Conservation (phyloP, 495 filamentous ascomycete species). For the Lepidopterella palustris region DNA sequence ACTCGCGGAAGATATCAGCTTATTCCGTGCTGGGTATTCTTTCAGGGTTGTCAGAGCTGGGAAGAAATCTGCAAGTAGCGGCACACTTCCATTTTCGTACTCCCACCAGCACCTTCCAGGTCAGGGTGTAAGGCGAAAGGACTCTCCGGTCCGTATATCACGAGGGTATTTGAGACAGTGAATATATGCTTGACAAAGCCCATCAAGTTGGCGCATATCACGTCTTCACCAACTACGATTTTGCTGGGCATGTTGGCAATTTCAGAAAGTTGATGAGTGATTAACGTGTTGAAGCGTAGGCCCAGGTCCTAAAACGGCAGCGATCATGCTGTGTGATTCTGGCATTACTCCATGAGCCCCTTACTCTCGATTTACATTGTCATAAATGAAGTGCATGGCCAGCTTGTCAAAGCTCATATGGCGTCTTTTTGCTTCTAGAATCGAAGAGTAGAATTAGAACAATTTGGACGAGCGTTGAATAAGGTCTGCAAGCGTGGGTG, state of each 20-base stretch:
- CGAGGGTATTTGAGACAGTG: neutral
- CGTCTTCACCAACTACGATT: neutral
- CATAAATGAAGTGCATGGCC: conserved; percentile 9
- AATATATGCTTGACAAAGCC: conserved; percentile 2
- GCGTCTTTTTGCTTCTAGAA: conserved; percentile 3
- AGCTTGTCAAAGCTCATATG: conserved; percentile 19
- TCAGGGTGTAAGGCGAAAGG: conserved; percentile 15
- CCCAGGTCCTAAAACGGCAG: conserved; percentile 9
- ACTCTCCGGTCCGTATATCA: conserved; percentile 24
- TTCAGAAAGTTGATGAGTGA: conserved; percentile 1
- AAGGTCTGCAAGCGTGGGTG: conserved; percentile 35
- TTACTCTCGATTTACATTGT: conserved; percentile 13
- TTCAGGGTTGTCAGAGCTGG: conserved; percentile 19
- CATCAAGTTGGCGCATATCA: neutral
- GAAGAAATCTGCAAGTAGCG: conserved; percentile 9
- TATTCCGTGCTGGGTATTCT: conserved; percentile 14
- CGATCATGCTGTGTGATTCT: conserved; percentile 22
- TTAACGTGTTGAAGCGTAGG: conserved; percentile 15
- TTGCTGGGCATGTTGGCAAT: neutral
- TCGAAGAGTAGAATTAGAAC: conserved; percentile 37
- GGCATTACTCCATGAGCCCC: conserved; percentile 15
- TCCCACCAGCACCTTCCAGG: conserved; percentile 20
- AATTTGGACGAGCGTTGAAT: conserved; percentile 40
- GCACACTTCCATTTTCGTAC: conserved; percentile 13
- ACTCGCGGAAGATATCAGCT: conserved; percentile 17